Evolutionary conservation across 2,329 filamentous ascomycete genomes (phyloP).

Genomic region (Arthrobotrys sphaeroides): DNA sequence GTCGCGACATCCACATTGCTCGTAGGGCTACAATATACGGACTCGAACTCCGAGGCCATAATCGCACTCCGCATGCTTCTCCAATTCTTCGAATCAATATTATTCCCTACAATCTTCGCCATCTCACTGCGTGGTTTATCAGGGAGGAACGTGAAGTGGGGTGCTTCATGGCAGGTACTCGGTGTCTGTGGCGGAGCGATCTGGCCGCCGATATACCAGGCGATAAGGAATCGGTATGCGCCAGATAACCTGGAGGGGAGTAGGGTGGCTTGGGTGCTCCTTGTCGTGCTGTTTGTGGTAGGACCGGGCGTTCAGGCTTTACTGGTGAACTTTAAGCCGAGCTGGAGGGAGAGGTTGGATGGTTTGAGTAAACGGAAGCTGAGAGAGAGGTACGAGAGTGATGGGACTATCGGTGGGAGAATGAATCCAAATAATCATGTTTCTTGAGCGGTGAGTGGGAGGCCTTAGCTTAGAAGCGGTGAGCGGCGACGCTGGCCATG

Average conservation of each 20-base stretch:
- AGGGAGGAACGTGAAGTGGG: constrained; percentile 79
- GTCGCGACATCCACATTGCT: constrained; percentile 68
- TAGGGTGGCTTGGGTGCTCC: constrained; percentile 23
- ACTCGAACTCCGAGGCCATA: constrained; percentile 65
- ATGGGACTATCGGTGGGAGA: constrained; percentile 43
- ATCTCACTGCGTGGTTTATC: constrained; percentile 76
- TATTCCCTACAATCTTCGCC: constrained; percentile 83
- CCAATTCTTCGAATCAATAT: constrained; percentile 82
- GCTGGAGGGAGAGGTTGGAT: constrained; percentile 40
- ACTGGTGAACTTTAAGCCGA: constrained; percentile 41
- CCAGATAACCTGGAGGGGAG: constrained; percentile 1
- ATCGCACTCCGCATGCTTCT: constrained; percentile 72
- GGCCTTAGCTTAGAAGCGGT: not conserved
- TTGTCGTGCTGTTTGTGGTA: constrained; percentile 20
- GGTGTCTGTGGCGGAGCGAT: constrained; percentile 77
- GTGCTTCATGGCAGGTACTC: constrained; percentile 76
- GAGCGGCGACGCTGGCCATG: not conserved
- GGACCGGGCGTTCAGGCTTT: constrained; percentile 27
- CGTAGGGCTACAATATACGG: constrained; percentile 58
- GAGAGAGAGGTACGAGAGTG: constrained; percentile 29
- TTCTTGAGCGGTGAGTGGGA: constrained; percentile 1
- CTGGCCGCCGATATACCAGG: constrained; percentile 66
- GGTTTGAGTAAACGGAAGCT: constrained; percentile 42
- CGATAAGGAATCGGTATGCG: constrained; percentile 33
- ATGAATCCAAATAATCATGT: constrained; percentile 28